Base-by-base conservation (phyloP, 129 eudicot genomes). In the Pulicaria dysenterica region DNA sequence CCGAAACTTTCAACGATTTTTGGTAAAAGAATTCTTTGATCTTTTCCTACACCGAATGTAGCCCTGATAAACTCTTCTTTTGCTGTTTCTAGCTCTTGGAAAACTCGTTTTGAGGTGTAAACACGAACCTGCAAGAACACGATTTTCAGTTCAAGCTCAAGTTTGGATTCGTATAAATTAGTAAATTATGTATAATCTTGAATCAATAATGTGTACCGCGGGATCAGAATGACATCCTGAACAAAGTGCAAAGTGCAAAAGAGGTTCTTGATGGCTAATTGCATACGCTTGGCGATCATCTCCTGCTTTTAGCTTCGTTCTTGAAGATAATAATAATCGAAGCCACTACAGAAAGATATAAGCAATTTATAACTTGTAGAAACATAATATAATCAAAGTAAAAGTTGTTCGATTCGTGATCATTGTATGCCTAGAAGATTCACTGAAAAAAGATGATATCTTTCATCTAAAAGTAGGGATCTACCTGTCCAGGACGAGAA, bases 151-250 rank as follows among this genome's bases (percentile, higher is more conserved):
- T 73, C 58, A 7, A 34, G 19, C 46, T 55, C 45, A 70, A 60
- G 31, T 24, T 24, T 24, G 31, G 47, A 60, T 42, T 69, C 5
- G 12, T 43, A 58, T 40, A 11, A 12, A 14, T 69, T 50, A 41
- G 31, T 19, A 2, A 53, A 54, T 10, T 56, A 8, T 54, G 39
- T 64, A 51, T 53, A 4, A 10, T 7, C 42, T 50, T 40, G 54
- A 36, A 75, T 15, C 38, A 64, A 43, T 45, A 62, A 55, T 41
- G 49, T 46, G 14, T 88, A 95, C 99, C 82, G 97, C 96, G 11
- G 99, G 99, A 88, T 95, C 97, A 11, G 99, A 95, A 78, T 90
- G 97, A 80, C 90, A 88, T 63, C 99, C 99, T 0, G 94, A 81
- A 77, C 88, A 84, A 56, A 95, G 96, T 5, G 97, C 97, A 76